These are phyloP conservation scores for Hemileccinum impolitum DNA, from an alignment of 768 basidiomycete genomes.

Conservation along the genomic window DNA sequence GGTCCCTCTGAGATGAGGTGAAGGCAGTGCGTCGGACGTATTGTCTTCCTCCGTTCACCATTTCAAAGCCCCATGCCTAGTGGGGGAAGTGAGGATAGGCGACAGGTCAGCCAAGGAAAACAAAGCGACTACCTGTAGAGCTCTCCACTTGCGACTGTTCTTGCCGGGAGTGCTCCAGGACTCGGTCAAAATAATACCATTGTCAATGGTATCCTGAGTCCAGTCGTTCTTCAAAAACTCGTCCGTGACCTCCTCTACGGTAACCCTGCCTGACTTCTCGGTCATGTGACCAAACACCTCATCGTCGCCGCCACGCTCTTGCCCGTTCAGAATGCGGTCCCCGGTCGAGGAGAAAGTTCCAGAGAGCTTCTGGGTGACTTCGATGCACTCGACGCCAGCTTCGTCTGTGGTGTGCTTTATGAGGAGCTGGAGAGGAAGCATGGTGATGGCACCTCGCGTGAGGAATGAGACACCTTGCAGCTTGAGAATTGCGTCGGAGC, in stretches of 20 bases:
- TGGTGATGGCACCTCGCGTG: slow-evolving; percentile 57
- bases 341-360: slow-evolving; percentile 61
- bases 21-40: slow-evolving; percentile 62
- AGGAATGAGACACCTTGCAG: slow-evolving; percentile 75
- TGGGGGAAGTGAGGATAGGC: background rate
- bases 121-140: slow-evolving; percentile 48
- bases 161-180: slow-evolving; percentile 61
- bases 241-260: slow-evolving; percentile 44
- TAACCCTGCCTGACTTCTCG: slow-evolving; percentile 50
- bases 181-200: slow-evolving; percentile 33
- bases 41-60: slow-evolving; percentile 54
- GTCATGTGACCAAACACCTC: slow-evolving; percentile 58
- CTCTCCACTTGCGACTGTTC: slow-evolving; percentile 60
- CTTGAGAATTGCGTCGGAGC: slow-evolving; percentile 57
- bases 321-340: slow-evolving; percentile 54
- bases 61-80: slow-evolving; percentile 63
- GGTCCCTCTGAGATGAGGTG: slow-evolving; percentile 52
- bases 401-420: slow-evolving; percentile 67
- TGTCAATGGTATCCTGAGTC: slow-evolving; percentile 37
- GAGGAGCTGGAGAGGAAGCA: slow-evolving; percentile 56
- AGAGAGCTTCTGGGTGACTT: slow-evolving; percentile 61
- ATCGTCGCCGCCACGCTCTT: slow-evolving; percentile 50
- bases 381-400: slow-evolving; percentile 57
- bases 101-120: background rate
- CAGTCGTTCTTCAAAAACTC: slow-evolving; percentile 41